Evolutionary conservation across 2,329 filamentous ascomycete genomes (phyloP).

Genomic region (Madurella mycetomatis): DNA sequence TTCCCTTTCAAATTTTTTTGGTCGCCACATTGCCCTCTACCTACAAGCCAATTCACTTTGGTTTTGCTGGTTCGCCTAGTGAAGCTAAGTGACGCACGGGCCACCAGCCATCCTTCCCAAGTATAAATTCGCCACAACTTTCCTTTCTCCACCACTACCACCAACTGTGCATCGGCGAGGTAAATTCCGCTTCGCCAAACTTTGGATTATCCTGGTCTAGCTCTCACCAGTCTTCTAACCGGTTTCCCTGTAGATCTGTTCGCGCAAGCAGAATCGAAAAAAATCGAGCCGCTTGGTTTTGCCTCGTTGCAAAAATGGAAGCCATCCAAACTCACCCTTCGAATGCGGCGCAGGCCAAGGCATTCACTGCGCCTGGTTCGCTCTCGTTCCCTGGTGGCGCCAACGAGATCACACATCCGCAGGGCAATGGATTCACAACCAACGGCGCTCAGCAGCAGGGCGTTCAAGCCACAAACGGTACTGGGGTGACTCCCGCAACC

Average conservation of each 20-base stretch:
- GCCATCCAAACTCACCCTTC: slow-evolving; percentile 86
- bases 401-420: slow-evolving; percentile 75
- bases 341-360: slow-evolving; percentile 89
- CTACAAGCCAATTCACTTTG: not conserved
- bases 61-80: not conserved
- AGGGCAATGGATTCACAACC: slow-evolving; percentile 40
- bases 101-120: not conserved
- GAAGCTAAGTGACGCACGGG: not conserved
- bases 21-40: not conserved
- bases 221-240: slow-evolving; percentile 13
- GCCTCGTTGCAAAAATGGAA: slow-evolving; percentile 61
- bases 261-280: slow-evolving; percentile 12
- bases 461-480: slow-evolving; percentile 59
- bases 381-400: slow-evolving; percentile 85
- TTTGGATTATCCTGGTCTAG: not conserved
- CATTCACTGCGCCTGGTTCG: slow-evolving; percentile 88
- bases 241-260: slow-evolving; percentile 27
- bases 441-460: slow-evolving; percentile 52
- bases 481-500: slow-evolving; percentile 81
- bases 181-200: not conserved
- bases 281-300: slow-evolving; percentile 11
- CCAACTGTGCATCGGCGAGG: not conserved
- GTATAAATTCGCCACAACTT: not conserved
- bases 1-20: slow-evolving; percentile 23
- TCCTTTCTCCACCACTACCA: not conserved